These are phyloP conservation scores for Geotrichum citri-aurantii DNA, from an alignment of 1,139 yeast species.

Conservation along the genomic window DNA sequence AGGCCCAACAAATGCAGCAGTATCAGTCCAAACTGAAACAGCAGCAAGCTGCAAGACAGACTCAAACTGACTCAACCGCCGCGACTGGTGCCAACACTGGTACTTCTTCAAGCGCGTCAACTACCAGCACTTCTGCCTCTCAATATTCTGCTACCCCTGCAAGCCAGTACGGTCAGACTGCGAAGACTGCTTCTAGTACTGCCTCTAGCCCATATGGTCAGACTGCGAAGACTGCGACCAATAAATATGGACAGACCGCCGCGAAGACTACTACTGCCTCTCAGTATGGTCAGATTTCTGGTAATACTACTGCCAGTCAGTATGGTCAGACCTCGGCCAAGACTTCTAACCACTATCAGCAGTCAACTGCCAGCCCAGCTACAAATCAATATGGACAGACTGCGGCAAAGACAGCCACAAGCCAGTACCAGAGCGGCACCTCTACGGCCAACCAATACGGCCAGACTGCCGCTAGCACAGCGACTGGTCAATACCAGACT, in stretches of 20 bases:
- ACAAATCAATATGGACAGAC: background rate
- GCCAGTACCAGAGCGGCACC: background rate
- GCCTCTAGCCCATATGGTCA: constrained; percentile 1
- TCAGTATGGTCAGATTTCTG: background rate
- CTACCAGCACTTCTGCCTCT: background rate
- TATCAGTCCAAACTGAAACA: background rate
- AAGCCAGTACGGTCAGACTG: background rate
- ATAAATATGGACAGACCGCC: background rate
- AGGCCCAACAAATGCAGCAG: background rate
- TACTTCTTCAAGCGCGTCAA: background rate
- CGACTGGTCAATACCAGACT: background rate
- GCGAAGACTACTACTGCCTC: background rate
- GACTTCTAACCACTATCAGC: background rate
- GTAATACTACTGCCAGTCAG: background rate
- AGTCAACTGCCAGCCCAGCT: background rate
- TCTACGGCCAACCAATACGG: background rate
- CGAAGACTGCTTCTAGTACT: background rate
- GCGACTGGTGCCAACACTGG: background rate
- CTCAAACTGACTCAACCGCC: background rate
- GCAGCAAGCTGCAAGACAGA: background rate
- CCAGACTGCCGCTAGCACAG: background rate
- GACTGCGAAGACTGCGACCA: background rate
- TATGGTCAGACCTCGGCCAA: background rate
- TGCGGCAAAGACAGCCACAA: background rate
- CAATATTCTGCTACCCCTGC: background rate